Percentiles rank a stretch among this genome's conserved stretches.
These are phyloP conservation scores for Endocalyx cinctus DNA, from an alignment of 2,329 filamentous ascomycete species.

Conservation along the genomic window DNA sequence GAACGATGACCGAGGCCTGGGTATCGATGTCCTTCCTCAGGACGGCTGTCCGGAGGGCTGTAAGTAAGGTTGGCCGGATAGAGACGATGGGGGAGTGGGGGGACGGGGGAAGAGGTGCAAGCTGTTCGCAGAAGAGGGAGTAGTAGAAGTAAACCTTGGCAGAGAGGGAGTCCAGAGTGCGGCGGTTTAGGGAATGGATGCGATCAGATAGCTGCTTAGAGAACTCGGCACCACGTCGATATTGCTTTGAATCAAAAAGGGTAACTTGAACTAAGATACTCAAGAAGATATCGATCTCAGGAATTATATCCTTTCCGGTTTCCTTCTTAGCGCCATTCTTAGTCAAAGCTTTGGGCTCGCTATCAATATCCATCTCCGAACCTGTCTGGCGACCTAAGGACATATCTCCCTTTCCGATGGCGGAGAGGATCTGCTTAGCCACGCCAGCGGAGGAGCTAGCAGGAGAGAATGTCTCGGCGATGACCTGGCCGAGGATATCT, in stretches of 20 bases:
- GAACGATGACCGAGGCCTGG: constrained; percentile 92
- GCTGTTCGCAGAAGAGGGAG: constrained; percentile 89
- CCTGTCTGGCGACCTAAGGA: constrained; percentile 54
- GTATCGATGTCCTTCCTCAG: constrained; percentile 94
- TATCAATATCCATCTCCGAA: constrained; percentile 71
- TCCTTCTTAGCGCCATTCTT: constrained; percentile 60
- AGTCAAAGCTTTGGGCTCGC: constrained; percentile 46
- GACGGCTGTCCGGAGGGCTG: constrained; percentile 89
- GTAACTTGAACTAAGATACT: constrained; percentile 83
- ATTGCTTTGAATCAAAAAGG: constrained; percentile 80
- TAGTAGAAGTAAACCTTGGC: constrained; percentile 99
- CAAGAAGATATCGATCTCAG: constrained; percentile 85
- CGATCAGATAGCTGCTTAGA: constrained; percentile 78
- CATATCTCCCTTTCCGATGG: constrained; percentile 63
- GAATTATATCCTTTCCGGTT: constrained; percentile 72
- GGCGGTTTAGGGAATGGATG: constrained; percentile 84
- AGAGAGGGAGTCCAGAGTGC: constrained; percentile 88
- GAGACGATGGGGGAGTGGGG: constrained; percentile 81
- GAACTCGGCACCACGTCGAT: constrained; percentile 76
- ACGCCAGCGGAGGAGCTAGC: constrained; percentile 56
- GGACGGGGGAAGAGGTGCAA: constrained; percentile 81
- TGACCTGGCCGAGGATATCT: constrained; percentile 74
- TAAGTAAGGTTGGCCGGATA: constrained; percentile 80
- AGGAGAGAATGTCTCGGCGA: constrained; percentile 73
- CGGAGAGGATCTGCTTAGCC: constrained; percentile 65